Percentiles rank a stretch among this genome's conserved stretches.
Conservation (phyloP, 176 grass and related monocot species). For the Pharus latifolius region DNA sequence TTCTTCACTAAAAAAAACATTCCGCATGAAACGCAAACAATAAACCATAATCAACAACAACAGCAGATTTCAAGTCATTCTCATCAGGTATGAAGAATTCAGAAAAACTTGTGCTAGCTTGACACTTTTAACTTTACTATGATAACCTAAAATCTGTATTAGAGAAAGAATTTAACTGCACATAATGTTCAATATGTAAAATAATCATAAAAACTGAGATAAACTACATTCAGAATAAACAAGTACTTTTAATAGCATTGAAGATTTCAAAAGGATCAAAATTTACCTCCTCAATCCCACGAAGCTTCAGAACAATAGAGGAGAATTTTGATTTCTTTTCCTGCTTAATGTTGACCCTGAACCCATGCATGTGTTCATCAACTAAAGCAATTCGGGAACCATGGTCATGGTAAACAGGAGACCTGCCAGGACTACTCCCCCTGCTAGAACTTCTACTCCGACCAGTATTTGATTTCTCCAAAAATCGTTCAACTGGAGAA, state of each 20-base stretch:
- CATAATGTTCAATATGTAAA: not conserved
- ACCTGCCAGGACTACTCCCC: constrained; percentile 83
- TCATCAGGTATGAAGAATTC: not conserved
- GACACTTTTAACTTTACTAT: constrained; percentile 6
- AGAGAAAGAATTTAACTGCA: too few species aligned
- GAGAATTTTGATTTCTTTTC: constrained; percentile 98
- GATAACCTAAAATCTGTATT: not conserved
- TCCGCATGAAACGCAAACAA: too few species aligned
- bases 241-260: not conserved
- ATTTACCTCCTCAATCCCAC: constrained; percentile 90
- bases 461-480: constrained; percentile 79
- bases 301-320: constrained; percentile 85
- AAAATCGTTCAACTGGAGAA: constrained; percentile 76
- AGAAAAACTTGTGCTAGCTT: constrained; percentile 9
- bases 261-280: not conserved
- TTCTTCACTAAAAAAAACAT: not conserved
- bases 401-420: constrained; percentile 64
- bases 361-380: constrained; percentile 85
- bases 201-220: not conserved
- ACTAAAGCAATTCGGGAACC: constrained; percentile 42
- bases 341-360: constrained; percentile 86
- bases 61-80: not conserved
- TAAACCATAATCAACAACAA: too few species aligned
- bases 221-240: not conserved
- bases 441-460: constrained; percentile 97